Evolutionary conservation across 371 early-diverging fungal species (phyloP).

Genomic region (Umbelopsis sp.): DNA sequence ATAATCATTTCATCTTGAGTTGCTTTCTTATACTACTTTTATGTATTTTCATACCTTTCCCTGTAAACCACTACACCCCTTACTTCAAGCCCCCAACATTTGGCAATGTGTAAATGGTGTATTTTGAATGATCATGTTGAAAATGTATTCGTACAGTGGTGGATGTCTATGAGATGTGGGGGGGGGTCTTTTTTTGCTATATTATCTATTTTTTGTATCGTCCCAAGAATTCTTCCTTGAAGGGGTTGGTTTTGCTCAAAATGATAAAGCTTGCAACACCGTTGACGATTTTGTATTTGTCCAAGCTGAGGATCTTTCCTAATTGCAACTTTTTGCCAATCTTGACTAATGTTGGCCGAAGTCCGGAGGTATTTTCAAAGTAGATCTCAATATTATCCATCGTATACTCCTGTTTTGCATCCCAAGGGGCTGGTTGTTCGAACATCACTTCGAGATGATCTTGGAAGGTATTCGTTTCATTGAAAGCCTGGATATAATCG

Average conservation of each 20-base stretch:
- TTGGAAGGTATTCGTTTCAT: conserved; percentile 80
- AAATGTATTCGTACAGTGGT: conserved; percentile 2
- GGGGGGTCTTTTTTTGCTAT: conserved; percentile 6
- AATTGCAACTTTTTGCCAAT: conserved; percentile 65
- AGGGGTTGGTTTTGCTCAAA: conserved; percentile 60
- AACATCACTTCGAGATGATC: conserved; percentile 89
- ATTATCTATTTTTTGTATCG: conserved; percentile 54
- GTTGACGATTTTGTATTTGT: conserved; percentile 65
- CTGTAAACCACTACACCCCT: not conserved
- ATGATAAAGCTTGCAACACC: conserved; percentile 76
- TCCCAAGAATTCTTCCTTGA: conserved; percentile 65
- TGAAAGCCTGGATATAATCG: conserved; percentile 86
- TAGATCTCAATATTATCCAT: conserved; percentile 77
- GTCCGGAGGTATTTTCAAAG: conserved; percentile 69
- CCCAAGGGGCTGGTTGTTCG: conserved; percentile 86
- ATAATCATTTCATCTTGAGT: not conserved
- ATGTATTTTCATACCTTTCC: not conserved
- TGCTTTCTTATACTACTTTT: not conserved
- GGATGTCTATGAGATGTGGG: not conserved
- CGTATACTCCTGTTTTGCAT: conserved; percentile 66
- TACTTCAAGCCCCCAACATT: not conserved
- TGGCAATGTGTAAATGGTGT: not conserved
- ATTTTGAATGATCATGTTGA: not conserved
- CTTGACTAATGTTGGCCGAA: conserved; percentile 66
- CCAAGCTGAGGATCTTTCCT: conserved; percentile 53